Conservation (phyloP, 108 stramenopile genomes). For the Cyclotella sp. region DNA sequence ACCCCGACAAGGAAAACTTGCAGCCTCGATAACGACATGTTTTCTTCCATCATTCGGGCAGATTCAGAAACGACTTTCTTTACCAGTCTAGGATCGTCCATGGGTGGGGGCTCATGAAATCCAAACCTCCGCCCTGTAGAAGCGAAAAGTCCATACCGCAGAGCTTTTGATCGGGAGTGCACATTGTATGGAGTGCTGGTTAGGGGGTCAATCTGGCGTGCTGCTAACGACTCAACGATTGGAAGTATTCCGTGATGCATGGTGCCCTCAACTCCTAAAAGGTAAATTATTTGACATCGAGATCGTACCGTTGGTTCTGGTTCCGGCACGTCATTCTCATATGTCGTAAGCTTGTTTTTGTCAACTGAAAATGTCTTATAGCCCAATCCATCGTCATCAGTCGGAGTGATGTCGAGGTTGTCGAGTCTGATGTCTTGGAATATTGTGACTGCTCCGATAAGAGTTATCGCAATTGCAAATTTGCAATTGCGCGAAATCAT, state of each 20-base stretch:
- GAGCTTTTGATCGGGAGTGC: neutral
- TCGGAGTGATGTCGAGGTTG: too few relatives aligned
- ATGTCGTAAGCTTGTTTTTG: too few relatives aligned
- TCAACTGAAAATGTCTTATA: too few relatives aligned
- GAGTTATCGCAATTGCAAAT: too few relatives aligned
- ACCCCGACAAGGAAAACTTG: conserved; percentile 21
- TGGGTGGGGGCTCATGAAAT: neutral
- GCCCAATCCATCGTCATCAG: too few relatives aligned
- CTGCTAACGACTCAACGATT: neutral
- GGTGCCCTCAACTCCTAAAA: conserved; percentile 17
- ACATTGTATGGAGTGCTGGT: neutral
- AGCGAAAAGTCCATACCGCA: neutral
- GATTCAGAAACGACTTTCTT: neutral
- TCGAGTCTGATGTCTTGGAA: too few relatives aligned
- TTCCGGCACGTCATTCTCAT: too few relatives aligned
- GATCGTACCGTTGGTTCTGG: too few relatives aligned
- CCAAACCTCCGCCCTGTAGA: neutral
- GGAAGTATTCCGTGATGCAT: conserved; percentile 8
- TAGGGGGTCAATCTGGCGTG: neutral
- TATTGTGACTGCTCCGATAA: too few relatives aligned
- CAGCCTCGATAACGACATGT: conserved; percentile 26
- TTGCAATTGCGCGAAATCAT: too few relatives aligned
- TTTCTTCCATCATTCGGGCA: conserved; percentile 22
- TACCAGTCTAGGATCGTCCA: conserved; percentile 22
- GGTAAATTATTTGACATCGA: conserved; percentile 9